Percentiles rank a stretch among this genome's conserved stretches.
phyloP scores from a whole-genome alignment of 225 moss, liverwort and hornwort species.

The Rhytidiadelphus loreus region DNA sequence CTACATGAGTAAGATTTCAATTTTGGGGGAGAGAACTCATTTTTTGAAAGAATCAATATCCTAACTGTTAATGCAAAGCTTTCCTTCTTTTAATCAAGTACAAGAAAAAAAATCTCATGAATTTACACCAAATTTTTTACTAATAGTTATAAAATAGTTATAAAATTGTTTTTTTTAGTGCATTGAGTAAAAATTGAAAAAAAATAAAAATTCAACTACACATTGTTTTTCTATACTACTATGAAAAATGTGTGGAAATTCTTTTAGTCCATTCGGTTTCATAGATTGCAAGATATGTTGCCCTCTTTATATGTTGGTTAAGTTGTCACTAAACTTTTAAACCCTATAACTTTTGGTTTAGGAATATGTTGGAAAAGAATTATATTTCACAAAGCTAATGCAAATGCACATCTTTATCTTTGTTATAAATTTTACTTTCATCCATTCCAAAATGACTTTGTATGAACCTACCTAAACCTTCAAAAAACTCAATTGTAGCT shows the following conservation, averaged over 20 bases:
- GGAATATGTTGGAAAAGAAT: too few relatives aligned
- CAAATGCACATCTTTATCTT: too few relatives aligned
- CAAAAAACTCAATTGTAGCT: too few relatives aligned
- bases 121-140: not conserved
- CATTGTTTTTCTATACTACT: rapidly evolving
- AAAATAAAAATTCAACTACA: not conserved
- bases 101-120: not conserved
- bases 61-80: not conserved
- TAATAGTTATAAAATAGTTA: not conserved
- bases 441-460: too few relatives aligned
- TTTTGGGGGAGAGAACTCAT: not conserved
- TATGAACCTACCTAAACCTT: too few relatives aligned
- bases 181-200: not conserved
- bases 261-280: rapidly evolving
- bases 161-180: not conserved
- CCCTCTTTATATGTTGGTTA: not conserved
- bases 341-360: not conserved
- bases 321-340: not conserved
- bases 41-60: not conserved
- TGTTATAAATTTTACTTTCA: too few relatives aligned
- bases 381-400: too few relatives aligned
- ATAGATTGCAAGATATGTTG: not conserved
- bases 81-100: not conserved
- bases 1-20: not conserved
- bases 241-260: rapidly evolving